Evolutionary conservation across 179 eudicot species (phyloP), one percentile per base, ranked within the genome.

Genomic region (Silene vulgaris): DNA sequence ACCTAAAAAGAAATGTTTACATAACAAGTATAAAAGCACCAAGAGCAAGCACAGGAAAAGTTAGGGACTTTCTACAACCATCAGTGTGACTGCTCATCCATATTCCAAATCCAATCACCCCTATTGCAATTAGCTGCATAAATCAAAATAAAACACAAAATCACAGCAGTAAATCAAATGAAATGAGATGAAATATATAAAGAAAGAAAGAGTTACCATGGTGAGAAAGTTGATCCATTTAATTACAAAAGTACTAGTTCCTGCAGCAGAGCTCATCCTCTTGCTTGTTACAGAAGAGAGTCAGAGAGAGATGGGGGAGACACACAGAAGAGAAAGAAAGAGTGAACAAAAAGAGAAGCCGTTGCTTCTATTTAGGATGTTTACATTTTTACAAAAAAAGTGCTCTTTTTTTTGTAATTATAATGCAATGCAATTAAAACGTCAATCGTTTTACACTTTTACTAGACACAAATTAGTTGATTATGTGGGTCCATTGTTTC

Each of bases 61-160:
- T 91, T 64, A 94, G 94, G 37, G 97, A 89, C 76, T 88, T 94
- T 76, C 91, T 85, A 81, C 98, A 94, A 70, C 85, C 87, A 79
- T 94, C 98, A 28, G 88, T 89, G 73, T 90, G 92, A 80, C 83
- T 81, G 85, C 96, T 88, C 96, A 94, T 87, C 98, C 98, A 94
- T 80, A 91, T 83, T 19, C 97, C 97, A 79, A 89, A 91, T 69
- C 90, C 90, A 20, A 91, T 73, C 40, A 94, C 97, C 57, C 80
- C 87, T 7, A 90, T 77, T 65, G 96, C 97, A 80, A 94, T 80
- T 37, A 94, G 78, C 98, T 94, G 86, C 96, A 80, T 35, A 50
- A 71, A 50, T 9, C 4, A 9, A 23, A 21, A 32, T 35, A n/a
- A 45, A 52, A 32, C 16, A 23, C 5, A 73, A 73, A 50, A 37